These are phyloP conservation scores for Dipodascus albidus DNA, from an alignment of 805 yeast species.

Conservation along the genomic window DNA sequence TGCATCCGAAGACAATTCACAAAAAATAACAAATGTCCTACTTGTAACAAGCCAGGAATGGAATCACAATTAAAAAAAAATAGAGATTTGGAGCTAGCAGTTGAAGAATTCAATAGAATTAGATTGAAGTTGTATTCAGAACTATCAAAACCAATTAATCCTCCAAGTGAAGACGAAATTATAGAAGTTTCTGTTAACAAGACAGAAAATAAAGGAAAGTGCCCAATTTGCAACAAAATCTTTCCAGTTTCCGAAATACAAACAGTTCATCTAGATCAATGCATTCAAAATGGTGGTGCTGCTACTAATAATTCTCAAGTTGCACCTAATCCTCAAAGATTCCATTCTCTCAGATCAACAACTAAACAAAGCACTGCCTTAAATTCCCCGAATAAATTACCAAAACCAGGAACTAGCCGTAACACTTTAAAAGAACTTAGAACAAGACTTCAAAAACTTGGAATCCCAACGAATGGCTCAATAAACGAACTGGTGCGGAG, in stretches of 20 bases:
- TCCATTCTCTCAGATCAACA: not conserved
- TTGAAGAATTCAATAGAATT: slow-evolving; percentile 57
- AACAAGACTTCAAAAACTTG: slow-evolving; percentile 42
- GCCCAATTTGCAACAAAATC: not conserved
- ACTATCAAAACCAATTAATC: not conserved
- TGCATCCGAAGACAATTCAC: slow-evolving; percentile 68
- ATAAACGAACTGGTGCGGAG: slow-evolving; percentile 54
- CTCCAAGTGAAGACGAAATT: slow-evolving; percentile 4
- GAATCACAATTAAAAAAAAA: slow-evolving; percentile 62
- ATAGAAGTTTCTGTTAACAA: slow-evolving; percentile 16
- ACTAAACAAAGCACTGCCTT: not conserved
- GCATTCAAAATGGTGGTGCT: not conserved
- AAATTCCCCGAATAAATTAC: not conserved
- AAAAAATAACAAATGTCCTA: slow-evolving; percentile 57
- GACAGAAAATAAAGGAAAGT: too few species aligned
- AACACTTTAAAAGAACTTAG: slow-evolving; percentile 31
- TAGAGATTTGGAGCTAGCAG: slow-evolving; percentile 25
- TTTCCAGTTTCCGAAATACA: not conserved
- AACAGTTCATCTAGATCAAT: not conserved
- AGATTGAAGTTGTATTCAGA: not conserved
- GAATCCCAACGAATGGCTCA: slow-evolving; percentile 52
- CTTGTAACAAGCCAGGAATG: slow-evolving; percentile 59
- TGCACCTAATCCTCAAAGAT: not conserved
- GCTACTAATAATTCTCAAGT: not conserved
- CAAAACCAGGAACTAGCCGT: not conserved